phyloP scores from a whole-genome alignment of 2,329 filamentous ascomycete genomes.

The Paramyrothecium roridum region DNA sequence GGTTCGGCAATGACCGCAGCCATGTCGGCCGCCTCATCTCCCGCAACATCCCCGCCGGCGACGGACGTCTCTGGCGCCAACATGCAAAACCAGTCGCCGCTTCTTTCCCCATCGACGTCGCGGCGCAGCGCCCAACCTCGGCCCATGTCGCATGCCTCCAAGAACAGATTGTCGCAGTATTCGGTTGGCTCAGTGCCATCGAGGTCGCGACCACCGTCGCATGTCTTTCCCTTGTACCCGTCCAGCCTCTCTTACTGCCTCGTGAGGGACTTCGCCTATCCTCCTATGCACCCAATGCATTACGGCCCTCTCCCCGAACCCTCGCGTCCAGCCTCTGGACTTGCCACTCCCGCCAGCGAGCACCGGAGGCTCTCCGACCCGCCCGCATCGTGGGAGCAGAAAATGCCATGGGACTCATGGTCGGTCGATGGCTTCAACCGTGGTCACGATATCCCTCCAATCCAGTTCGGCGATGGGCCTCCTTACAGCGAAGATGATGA shows the following conservation, averaged over 20 bases:
- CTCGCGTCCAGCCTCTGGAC: conserved; percentile 66
- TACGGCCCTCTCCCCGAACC: conserved; percentile 85
- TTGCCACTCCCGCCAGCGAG: conserved; percentile 84
- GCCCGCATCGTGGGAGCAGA: conserved; percentile 71
- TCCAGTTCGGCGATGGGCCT: conserved; percentile 82
- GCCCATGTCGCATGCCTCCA: conserved; percentile 74
- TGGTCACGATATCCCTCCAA: conserved; percentile 72
- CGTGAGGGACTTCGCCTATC: conserved; percentile 95
- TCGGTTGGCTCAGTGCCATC: conserved; percentile 66
- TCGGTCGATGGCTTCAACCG: conserved; percentile 52
- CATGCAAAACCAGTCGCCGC: conserved; percentile 47
- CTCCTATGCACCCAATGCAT: conserved; percentile 77
- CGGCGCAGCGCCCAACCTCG: conserved; percentile 59
- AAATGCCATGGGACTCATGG: conserved; percentile 58
- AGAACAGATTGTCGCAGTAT: conserved; percentile 80
- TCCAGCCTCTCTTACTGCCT: conserved; percentile 85
- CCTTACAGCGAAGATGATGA: conserved; percentile 97
- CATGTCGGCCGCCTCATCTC: conserved; percentile 55
- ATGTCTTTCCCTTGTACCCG: conserved; percentile 77
- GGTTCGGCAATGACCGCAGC: conserved; percentile 42
- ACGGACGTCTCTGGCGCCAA: conserved; percentile 41
- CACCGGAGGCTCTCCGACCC: conserved; percentile 79
- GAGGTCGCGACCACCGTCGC: conserved; percentile 76
- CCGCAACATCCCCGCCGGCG: conserved; percentile 50
- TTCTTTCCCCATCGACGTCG: conserved; percentile 54